phyloP scores from a whole-genome alignment of 169 alveolate genomes.

The Cystoisospora suis region DNA sequence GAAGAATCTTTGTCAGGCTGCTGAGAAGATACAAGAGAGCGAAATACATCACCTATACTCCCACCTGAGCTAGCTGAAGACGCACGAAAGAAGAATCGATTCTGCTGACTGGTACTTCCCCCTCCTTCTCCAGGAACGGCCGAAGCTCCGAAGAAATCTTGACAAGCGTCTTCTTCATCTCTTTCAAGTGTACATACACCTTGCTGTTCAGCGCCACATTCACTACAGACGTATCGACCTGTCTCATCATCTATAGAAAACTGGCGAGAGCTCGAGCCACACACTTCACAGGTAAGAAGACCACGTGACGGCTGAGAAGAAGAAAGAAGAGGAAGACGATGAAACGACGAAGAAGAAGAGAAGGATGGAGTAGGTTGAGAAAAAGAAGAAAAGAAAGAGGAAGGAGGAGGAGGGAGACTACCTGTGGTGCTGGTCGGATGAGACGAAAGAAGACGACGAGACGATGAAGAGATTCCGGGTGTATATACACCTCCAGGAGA shows the following conservation, averaged over 20 bases:
- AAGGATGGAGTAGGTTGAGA: neutral
- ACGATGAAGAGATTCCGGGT: neutral
- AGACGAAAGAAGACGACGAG: neutral
- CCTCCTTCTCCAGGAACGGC: neutral
- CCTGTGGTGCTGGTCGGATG: neutral
- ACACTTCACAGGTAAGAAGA: neutral
- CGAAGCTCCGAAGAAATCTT: neutral
- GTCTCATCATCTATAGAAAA: neutral
- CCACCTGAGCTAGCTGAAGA: neutral
- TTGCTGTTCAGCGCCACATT: slow-evolving; percentile 20
- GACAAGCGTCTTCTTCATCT: neutral
- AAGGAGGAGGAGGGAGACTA: neutral
- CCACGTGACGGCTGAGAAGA: neutral
- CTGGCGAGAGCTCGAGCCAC: slow-evolving; percentile 1
- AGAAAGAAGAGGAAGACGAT: neutral
- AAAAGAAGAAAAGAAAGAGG: neutral
- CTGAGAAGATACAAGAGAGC: too few species aligned
- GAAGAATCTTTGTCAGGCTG: too few species aligned
- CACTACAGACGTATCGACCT: neutral
- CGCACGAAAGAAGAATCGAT: neutral
- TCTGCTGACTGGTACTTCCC: neutral
- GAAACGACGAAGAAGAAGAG: neutral
- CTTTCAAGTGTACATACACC: slow-evolving; percentile 40
- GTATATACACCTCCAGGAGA: neutral
- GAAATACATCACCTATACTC: neutral